Evolutionary conservation across 225 moss, liverwort and hornwort genomes (phyloP).

Genomic region (Asterella californica): DNA sequence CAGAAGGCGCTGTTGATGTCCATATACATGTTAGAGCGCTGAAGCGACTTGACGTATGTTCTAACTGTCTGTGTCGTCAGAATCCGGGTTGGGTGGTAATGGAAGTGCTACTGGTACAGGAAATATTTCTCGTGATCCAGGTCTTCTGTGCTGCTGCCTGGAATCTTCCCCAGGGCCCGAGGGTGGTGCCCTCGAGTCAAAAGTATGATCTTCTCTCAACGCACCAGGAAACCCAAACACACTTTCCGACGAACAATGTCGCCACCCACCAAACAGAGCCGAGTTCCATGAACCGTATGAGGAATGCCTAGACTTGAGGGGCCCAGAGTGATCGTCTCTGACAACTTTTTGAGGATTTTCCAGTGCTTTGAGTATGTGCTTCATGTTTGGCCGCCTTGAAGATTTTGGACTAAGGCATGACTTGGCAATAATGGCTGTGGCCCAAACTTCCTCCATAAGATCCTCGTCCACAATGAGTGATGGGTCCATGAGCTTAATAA

Average conservation of each 20-base stretch:
- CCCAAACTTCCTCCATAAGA: slow-evolving; percentile 94
- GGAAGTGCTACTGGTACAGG: slow-evolving; percentile 35
- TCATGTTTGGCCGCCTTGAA: slow-evolving; percentile 91
- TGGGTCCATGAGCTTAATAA: slow-evolving; percentile 75
- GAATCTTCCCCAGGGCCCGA: slow-evolving; percentile 26
- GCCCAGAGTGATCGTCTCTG: slow-evolving; percentile 84
- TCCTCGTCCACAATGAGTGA: slow-evolving; percentile 95
- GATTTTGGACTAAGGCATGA: slow-evolving; percentile 79
- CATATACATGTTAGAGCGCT: not conserved
- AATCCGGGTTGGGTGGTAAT: slow-evolving; percentile 21
- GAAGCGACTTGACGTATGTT: not conserved
- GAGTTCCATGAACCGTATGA: slow-evolving; percentile 91
- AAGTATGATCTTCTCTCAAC: slow-evolving; percentile 41
- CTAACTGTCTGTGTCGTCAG: slow-evolving; percentile 32
- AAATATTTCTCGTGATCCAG: slow-evolving; percentile 45
- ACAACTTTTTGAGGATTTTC: slow-evolving; percentile 95
- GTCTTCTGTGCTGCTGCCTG: slow-evolving; percentile 25
- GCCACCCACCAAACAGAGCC: slow-evolving; percentile 80
- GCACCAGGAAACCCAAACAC: slow-evolving; percentile 39
- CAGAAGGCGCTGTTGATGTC: not conserved
- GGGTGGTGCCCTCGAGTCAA: slow-evolving; percentile 17
- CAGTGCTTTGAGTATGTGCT: slow-evolving; percentile 84
- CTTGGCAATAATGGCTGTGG: slow-evolving; percentile 94
- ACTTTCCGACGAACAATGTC: slow-evolving; percentile 55
- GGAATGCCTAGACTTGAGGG: slow-evolving; percentile 54